A percentile compares a stretch with the other conserved stretches of the same genome.
Conservation (phyloP, 78 protist genomes). For the Dictyostelium brefeldianum region DNA sequence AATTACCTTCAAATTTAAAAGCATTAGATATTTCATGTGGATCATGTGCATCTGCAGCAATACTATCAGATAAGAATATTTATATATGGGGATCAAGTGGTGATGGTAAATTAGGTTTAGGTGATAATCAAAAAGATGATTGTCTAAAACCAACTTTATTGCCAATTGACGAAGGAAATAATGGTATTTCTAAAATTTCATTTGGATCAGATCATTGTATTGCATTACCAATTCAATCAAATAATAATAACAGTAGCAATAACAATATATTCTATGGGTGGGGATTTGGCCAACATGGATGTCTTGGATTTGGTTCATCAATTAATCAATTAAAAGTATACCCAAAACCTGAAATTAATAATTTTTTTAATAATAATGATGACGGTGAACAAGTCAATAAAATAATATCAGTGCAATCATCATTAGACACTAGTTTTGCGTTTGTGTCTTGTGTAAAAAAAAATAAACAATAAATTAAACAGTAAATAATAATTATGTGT, state of each 20-base stretch:
- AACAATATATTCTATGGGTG: slow-evolving; percentile 8
- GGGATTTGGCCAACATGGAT: slow-evolving; percentile 80
- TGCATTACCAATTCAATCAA: neutral
- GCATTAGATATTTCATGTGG: slow-evolving; percentile 37
- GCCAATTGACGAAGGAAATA: neutral
- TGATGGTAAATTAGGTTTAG: slow-evolving; percentile 66
- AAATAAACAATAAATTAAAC: neutral
- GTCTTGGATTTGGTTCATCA: slow-evolving; percentile 41
- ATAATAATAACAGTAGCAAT: neutral
- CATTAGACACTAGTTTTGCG: slow-evolving; percentile 64
- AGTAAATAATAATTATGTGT: neutral
- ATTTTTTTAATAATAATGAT: neutral
- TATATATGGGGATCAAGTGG: slow-evolving; percentile 71
- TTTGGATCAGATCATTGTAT: slow-evolving; percentile 69
- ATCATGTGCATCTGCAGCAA: slow-evolving; percentile 29
- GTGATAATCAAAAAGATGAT: slow-evolving; percentile 32
- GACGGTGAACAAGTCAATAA: neutral
- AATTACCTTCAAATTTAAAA: neutral
- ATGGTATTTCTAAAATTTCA: neutral
- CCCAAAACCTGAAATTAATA: slow-evolving; percentile 24
- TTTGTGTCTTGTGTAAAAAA: neutral
- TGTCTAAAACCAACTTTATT: neutral
- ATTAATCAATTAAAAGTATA: slow-evolving; percentile 20
- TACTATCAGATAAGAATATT: neutral
- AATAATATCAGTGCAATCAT: slow-evolving; percentile 11